Conservation (phyloP, 306 rosid species). For the Cucumis melo region DNA sequence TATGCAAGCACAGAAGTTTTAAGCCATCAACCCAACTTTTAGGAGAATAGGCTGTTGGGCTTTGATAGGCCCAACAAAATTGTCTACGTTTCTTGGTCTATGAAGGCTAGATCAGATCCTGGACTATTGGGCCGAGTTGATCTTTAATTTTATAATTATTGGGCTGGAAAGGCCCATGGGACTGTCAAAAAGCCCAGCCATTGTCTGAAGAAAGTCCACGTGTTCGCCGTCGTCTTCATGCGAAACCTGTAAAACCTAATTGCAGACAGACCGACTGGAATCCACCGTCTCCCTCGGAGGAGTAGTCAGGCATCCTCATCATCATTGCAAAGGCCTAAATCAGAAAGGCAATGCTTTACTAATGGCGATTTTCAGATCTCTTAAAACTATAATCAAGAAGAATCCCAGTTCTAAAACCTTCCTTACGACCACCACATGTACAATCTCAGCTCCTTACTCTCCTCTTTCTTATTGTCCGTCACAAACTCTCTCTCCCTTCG, state of each 20-base stretch:
- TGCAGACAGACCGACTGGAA: background rate
- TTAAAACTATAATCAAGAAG: slow-evolving; percentile 19
- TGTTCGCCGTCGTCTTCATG: background rate
- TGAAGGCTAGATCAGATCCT: background rate
- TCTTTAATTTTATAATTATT: background rate
- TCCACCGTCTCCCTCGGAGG: background rate
- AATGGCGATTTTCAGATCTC: slow-evolving; percentile 51
- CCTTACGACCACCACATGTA: slow-evolving; percentile 26
- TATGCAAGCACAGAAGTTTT: too few relatives aligned
- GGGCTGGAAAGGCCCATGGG: background rate
- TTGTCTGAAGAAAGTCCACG: background rate
- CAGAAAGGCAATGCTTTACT: slow-evolving; percentile 8
- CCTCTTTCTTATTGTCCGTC: slow-evolving; percentile 3
- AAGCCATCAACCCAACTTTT: too few relatives aligned
- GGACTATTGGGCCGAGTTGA: background rate
- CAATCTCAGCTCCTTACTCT: slow-evolving; percentile 13
- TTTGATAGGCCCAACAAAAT: background rate
- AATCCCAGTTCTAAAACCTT: slow-evolving; percentile 32
- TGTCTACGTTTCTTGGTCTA: background rate
- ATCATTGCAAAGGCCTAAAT: background rate
- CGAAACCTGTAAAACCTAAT: slow-evolving; percentile 2
- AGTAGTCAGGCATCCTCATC: background rate
- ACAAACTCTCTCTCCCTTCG: slow-evolving; percentile 21
- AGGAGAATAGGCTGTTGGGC: too few relatives aligned
- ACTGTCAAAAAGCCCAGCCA: background rate